Evolutionary conservation across 768 basidiomycete species (phyloP), one percentile per base, ranked within the genome.

Genomic region (Kwoniella dejecticola): DNA sequence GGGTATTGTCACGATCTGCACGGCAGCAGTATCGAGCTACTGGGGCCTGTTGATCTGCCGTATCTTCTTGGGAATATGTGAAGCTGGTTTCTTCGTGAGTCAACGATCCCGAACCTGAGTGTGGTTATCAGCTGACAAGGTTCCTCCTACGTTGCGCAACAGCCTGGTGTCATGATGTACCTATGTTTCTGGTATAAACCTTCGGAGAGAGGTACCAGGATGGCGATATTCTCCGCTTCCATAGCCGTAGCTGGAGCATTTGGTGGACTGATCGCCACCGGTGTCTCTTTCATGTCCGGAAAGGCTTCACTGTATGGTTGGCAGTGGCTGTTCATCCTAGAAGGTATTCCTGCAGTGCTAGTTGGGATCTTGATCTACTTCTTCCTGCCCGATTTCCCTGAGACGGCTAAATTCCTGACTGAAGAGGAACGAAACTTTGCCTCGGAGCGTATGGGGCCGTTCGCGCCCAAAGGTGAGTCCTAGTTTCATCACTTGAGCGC

Each of bases 181-280:
- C 63, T 71, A 19, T 69, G 67, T 7, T 66, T 66, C 57, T 74
- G 69, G 64, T 78, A 79, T 61, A 62, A 41, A 3, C 64, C 65
- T 12, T 41, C 44, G 1, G 74, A 77, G 54, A 42, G 75, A 5
- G 74, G 72, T 2, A 65, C 66, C 10, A 54, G 69, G 19, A 70
- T 70, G 62, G 69, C 69, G 26, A 57, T 70, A 41, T 67, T 70
- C 69, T 64, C 62, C 10, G 69, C 66, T 3, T 62, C 56, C n/a
- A 63, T 67, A 41, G 46, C 62, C 11, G 62, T 70, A 7, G 57
- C 65, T 29, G 69, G 68, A 15, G 69, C 4, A 1, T 91, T 91
- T 62, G 89, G 89, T 13, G 89, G 90, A n/a, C 79, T 90, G 45
- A 84, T 91, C 41, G 89, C 90, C 2, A 91, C 88, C 64, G 90